Evolutionary conservation across 2,329 filamentous ascomycete genomes (phyloP), one percentile per base, ranked within the genome.

Genomic region (Aureobasidium sp.): DNA sequence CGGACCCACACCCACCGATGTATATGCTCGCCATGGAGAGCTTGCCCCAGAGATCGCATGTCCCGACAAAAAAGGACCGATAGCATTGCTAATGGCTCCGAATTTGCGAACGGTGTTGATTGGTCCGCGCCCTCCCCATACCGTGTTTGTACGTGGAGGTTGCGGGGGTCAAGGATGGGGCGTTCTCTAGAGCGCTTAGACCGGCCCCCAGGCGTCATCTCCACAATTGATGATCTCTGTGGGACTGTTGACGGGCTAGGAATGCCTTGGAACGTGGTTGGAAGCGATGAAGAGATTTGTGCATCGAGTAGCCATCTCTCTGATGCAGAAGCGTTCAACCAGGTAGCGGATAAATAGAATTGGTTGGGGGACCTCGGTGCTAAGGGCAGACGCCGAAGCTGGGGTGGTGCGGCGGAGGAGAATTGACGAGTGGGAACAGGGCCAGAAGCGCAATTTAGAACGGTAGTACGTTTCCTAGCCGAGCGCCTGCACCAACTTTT

Each of bases 51-150:
- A 17, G 34, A 17, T 55, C 25, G 52, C 27, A 55, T 55, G 52
- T 44, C 36, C 20, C 27, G 27, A 4, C 29, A 15, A 15, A 60
- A 12, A 60, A 60, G 57, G 57, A 49, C 57, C 57, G 57, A 60
- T 60, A 60, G 57, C 42, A 41, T 58, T 58, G 55, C 55, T 58
- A 58, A 58, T 48, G 34, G 41, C 29, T 14, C 29, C 53, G 29
- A 41, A 52, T 17, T 36, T 57, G 39, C 15, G 31, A 37, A 58
- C 20, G 31, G 31, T 22, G 55, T 42, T 58, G 1, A 58, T 58
- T 58, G 55, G 55, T 39, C 42, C 41, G 53, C 15, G 22, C 41
- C 15, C 42, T 39, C 55, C 55, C 42, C 55, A 58, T 58, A 58
- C 42, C 29, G 55, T 29, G 42, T 44, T 45, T 11, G 6, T 48